Base-by-base conservation (phyloP, 164 flowering plant genomes). In the Paratinospora sagittata region DNA sequence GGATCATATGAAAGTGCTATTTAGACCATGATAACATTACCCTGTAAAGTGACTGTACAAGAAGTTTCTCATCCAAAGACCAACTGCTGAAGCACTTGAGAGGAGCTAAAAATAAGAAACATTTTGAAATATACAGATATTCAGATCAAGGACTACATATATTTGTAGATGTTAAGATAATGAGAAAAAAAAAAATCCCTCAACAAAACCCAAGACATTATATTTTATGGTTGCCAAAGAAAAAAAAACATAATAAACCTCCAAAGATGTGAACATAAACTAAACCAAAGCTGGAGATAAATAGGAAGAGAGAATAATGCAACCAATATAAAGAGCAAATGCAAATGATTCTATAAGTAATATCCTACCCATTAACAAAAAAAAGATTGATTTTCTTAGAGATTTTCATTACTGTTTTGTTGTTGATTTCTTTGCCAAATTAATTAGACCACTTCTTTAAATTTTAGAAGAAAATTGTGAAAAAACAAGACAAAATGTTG, bases 21-120 rank as follows among this genome's bases (percentile, higher is more conserved):
- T 57, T 26, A 8, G 12, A 23, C 19, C 63, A 52, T 49, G n/a
- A 26, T 24, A 17, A 5, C 17, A 74, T 27, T 27, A 92, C 99
- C 96, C 80, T 92, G 82, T 95, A 91, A 34, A 95, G 87, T 67
- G 99, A 76, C 70, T 91, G 97, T 55, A 95, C 76, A 62, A 95
- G 79, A 78, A 88, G 85, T 74, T 87, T 95, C 70, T 95, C 97
- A 71, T 92, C 96, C 79, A 95, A 91, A 58, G 90, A 73, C 97
- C 90, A 92, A 80, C 96, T 86, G 82, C 85, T 83, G n/a, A 90
- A 83, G 70, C 92, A 84, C 82, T 79, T 91, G 60, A 87, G 83
- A 67, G 86, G 84, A 79, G 83, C 95, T 90, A 76, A 57, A 81
- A 71, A 45, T 12, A 11, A 74, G 26, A 67, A 71, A 26, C 45